Evolutionary conservation across 495 filamentous ascomycete species (phyloP).

Genomic region (Entonaema liquescens): DNA sequence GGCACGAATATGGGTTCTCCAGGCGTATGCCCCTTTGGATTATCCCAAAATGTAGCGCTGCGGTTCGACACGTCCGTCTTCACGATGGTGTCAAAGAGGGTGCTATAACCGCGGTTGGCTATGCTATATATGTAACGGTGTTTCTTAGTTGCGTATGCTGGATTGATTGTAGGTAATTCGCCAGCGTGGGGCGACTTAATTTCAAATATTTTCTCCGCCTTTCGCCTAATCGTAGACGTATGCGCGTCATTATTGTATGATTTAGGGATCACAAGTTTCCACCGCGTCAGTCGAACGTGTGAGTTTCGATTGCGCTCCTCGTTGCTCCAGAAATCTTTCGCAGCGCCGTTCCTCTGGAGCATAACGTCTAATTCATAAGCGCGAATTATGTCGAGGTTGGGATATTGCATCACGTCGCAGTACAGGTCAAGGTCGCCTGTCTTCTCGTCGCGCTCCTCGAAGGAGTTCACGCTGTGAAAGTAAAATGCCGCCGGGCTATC

Average conservation of each 20-base stretch:
- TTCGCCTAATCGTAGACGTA: not conserved
- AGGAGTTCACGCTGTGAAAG: constrained; percentile 81
- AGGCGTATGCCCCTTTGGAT: constrained; percentile 68
- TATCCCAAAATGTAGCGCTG: constrained; percentile 61
- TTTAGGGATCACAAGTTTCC: constrained; percentile 55
- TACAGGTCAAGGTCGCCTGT: constrained; percentile 58
- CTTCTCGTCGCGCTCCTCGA: constrained; percentile 60
- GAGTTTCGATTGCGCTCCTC: constrained; percentile 47
- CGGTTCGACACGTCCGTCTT: constrained; percentile 71
- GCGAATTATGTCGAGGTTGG: constrained; percentile 63
- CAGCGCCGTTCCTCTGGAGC: constrained; percentile 47
- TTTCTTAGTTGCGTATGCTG: constrained; percentile 57
- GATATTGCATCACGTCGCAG: constrained; percentile 65
- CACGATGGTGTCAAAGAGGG: constrained; percentile 70
- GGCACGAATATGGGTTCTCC: constrained; percentile 79
- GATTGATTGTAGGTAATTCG: constrained; percentile 77
- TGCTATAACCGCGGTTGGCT: constrained; percentile 63
- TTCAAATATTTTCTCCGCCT: constrained; percentile 51
- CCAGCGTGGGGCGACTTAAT: constrained; percentile 51
- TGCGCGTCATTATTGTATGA: not conserved
- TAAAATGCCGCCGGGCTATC: constrained; percentile 71
- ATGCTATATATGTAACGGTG: constrained; percentile 74
- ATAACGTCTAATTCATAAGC: constrained; percentile 69
- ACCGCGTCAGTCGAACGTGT: constrained; percentile 54
- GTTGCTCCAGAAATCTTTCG: constrained; percentile 42